Conservation (phyloP, 2,329 filamentous ascomycete genomes). For the Cadophora sp. region DNA sequence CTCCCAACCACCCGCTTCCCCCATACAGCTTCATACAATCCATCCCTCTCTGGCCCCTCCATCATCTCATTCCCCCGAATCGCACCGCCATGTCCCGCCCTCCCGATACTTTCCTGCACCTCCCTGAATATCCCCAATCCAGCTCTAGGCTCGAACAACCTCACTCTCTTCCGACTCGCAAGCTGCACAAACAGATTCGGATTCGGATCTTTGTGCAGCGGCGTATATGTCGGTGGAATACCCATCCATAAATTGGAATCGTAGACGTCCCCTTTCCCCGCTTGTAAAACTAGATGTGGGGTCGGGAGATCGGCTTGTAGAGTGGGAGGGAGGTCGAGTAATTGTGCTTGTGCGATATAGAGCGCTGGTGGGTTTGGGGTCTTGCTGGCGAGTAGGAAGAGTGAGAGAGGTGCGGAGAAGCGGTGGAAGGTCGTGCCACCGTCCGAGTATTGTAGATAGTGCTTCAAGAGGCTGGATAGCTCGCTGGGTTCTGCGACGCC, state of each 20-base stretch:
- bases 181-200: conserved; percentile 92
- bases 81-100: conserved; percentile 46
- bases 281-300: conserved; percentile 66
- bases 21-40: conserved; percentile 78
- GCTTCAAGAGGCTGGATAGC: conserved; percentile 12
- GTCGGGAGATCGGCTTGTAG: conserved; percentile 72
- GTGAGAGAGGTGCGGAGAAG: conserved; percentile 50
- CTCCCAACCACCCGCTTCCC: conserved; percentile 33
- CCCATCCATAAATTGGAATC: conserved; percentile 89
- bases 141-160: conserved; percentile 69
- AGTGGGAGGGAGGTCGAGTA: conserved; percentile 68
- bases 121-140: conserved; percentile 70
- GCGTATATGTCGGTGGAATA: conserved; percentile 84
- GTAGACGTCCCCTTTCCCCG: conserved; percentile 85
- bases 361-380: conserved; percentile 50
- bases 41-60: conserved; percentile 73
- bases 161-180: conserved; percentile 72
- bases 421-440: conserved; percentile 52
- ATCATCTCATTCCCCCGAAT: conserved; percentile 90
- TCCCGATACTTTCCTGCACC: conserved; percentile 49
- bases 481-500: not conserved
- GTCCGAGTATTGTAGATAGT: conserved; percentile 21
- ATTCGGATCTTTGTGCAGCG: conserved; percentile 91
- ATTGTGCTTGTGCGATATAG: conserved; percentile 85
- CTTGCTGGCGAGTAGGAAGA: conserved; percentile 37